A percentile compares a stretch with the other conserved stretches of the same genome.
phyloP scores from a whole-genome alignment of 1,139 yeast genomes.

The Candida sp. region DNA sequence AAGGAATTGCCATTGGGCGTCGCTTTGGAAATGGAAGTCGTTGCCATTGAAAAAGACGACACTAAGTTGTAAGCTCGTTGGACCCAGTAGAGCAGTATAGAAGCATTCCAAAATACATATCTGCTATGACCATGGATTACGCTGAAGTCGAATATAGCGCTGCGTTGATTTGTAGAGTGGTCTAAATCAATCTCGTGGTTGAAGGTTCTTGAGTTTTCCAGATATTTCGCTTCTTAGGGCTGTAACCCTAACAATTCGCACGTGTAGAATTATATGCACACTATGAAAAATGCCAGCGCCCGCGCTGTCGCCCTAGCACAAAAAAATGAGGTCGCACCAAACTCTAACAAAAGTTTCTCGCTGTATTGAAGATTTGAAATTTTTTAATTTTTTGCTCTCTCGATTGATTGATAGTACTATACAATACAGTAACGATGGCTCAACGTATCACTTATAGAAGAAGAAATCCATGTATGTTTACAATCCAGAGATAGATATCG shows the following conservation, averaged over 20 bases:
- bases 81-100: no score
- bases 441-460: slow-evolving; percentile 59
- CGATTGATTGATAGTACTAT: slow-evolving; percentile 11
- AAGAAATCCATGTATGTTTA: slow-evolving; percentile 53
- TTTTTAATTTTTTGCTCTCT: slow-evolving; percentile 14
- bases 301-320: not conserved
- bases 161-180: no score
- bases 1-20: slow-evolving; percentile 85
- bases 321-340: slow-evolving; percentile 1
- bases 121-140: not conserved
- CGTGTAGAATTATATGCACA: slow-evolving; percentile 9
- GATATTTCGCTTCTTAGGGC: not conserved
- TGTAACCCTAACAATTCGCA: not conserved
- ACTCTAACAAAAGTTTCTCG: slow-evolving; percentile 5
- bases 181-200: no score
- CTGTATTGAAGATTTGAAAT: slow-evolving; percentile 13
- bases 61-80: slow-evolving; percentile 34
- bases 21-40: slow-evolving; percentile 74
- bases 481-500: not conserved
- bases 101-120: not conserved
- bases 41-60: slow-evolving; percentile 67
- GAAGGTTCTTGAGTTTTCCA: not conserved
- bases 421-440: slow-evolving; percentile 36
- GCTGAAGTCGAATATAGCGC: no score
- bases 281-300: not conserved